These are phyloP conservation scores for thale cress (Arabidopsis thaliana) DNA, from an alignment of 345 rosid species.

Conservation along the genomic window TAIR10.1 NC_003070.9:19487001-19487500, in stretches of 20 bases:
- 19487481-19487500: neutral
- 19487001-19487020: conserved; percentile 66
- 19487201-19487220: conserved; percentile 23
- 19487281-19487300: conserved; percentile 1
- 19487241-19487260: conserved; percentile 23
- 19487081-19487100: conserved; percentile 58
- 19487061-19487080: conserved; percentile 76
- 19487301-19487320: neutral
- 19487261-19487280: conserved; percentile 5
- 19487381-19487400: conserved; percentile 15
- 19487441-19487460: conserved; percentile 1
- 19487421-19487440: conserved; percentile 24
- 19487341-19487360: conserved; percentile 1
- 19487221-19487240: conserved; percentile 20
- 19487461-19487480: neutral
- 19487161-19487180: conserved; percentile 42
- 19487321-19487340: conserved; percentile 23
- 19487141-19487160: conserved; percentile 42
- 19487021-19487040: conserved; percentile 76
- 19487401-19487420: neutral
- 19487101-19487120: conserved; percentile 57
- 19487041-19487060: conserved; percentile 75
- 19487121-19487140: conserved; percentile 46
- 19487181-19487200: conserved; percentile 31
- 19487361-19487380: conserved; percentile 4